Base-by-base conservation (phyloP, 257 asterid genomes). In the Cynanchum wilfordii region DNA sequence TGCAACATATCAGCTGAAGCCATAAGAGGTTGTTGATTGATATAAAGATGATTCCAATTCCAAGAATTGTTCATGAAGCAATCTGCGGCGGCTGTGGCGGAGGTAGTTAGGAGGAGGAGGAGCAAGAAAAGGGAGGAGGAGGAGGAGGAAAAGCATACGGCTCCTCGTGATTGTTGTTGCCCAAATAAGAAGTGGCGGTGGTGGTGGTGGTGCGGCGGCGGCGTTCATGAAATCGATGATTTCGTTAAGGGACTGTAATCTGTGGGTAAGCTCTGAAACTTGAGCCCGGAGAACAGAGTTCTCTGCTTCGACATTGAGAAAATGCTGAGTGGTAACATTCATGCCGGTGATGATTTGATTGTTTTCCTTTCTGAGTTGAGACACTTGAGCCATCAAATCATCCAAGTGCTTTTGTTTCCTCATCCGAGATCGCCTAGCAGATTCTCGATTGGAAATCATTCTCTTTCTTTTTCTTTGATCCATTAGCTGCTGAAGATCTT, bases 361-460 rank as follows among this genome's bases (percentile, higher is more conserved):
- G 54, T 90, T 95, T 66, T 89, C 91, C 38, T 79, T 80, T 74
- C 91, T 83, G 49, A 92, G 84, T 60, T 63, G 78, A 50, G 84
- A 63, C 77, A 83, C 94, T 58, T 88, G 96, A 33, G 85, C 78
- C 89, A 76, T 78, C 80, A 95, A 77, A 36, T 83, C 99, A 74
- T 90, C 98, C 27, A 92, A 79, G 13, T 89, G 99, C 78, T 89
- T 87, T 91, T 89, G 97, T 47, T 95, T 92, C 84, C 90, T 84
- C 82, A 84, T 88, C 81, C 99, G 84, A 56, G 98, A 92, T 76
- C 99, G 82, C 44, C 99, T 80, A 52, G 99, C 99, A 67, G 99
- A 92, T 70, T 95, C 99, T 2, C 99, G 84, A 75, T 95, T 95
- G 11, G 99, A 95, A 30, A 90, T 88, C 99, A 89, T 95, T 24